Base-by-base conservation (phyloP, 2,329 filamentous ascomycete species). In the Aspergillus novoparasiticus region DNA sequence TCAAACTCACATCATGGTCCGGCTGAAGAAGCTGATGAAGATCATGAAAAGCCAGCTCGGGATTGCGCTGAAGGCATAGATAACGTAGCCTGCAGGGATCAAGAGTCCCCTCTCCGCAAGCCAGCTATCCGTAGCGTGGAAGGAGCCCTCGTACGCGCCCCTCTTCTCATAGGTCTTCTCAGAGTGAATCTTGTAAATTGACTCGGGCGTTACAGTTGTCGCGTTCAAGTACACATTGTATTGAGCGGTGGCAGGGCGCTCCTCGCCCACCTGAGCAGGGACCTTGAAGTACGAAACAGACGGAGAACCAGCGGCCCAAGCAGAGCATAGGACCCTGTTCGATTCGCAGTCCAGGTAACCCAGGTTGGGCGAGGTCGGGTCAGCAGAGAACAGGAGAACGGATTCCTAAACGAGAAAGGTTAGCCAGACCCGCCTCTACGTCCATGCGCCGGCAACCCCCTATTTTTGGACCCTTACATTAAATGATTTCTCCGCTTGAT, bases 41-140 rank as follows among this genome's bases (percentile, higher is more conserved):
- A 90, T 83, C 87, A 90, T 89, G 66, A 88, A 84, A 62, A 85
- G 71, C 87, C 87, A 90, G 69, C 84, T 87, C 3, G 87, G 87
- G 68, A 89, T 81, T 75, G 82, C 80, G 39, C 82, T 79, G 72
- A 89, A 83, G 34, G 73, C 83, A 74, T 81, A 88, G 60, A 89
- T 80, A 50, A 81, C 73, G 67, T 87, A 88, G 8, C 83, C 87
- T 41, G 87, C 72, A 19, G 84, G 83, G 59, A 87, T 74, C 48
- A 79, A 81, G 57, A 89, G 75, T 46, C 81, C 79, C 69, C 81
- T 81, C 75, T 87, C 74, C 57, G 84, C 83, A 51, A 89, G 74
- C 66, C 73, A 76, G 53, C 87, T 85, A 72, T 88, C 85, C 66
- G 87, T 86, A 10, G 87, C 87, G 75, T 90, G 87, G 74, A 86